Evolutionary conservation across 2,329 filamentous ascomycete species (phyloP).

Genomic region (Aureobasidium sp.): DNA sequence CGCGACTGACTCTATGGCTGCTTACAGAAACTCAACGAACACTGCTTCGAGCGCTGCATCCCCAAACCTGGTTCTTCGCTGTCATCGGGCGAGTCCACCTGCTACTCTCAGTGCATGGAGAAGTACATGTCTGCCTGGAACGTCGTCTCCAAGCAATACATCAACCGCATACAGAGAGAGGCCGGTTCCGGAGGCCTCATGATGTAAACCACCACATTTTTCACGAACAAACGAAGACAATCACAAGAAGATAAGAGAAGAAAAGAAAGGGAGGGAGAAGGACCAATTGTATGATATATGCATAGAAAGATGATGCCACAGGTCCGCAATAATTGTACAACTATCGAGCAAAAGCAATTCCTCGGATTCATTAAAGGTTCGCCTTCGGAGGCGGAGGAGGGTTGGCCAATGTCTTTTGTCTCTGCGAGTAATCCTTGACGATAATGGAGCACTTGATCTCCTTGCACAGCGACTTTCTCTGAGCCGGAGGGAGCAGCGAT

Average conservation of each 20-base stretch:
- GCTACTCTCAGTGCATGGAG: conserved; percentile 45
- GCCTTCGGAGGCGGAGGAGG: conserved; percentile 17
- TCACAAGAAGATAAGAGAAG: neutral
- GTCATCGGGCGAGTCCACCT: conserved; percentile 40
- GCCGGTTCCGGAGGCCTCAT: conserved; percentile 4
- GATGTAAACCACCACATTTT: neutral
- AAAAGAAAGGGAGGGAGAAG: neutral
- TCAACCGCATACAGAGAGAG: conserved; percentile 36
- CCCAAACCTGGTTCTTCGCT: conserved; percentile 43
- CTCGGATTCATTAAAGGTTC: neutral
- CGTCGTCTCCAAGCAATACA: conserved; percentile 41
- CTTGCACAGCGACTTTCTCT: conserved; percentile 72
- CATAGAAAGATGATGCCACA: neutral
- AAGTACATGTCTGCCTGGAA: conserved; percentile 49
- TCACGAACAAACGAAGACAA: neutral
- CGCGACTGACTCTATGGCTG: neutral
- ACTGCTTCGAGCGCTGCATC: conserved; percentile 48
- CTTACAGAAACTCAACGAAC: conserved; percentile 44
- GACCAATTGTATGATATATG: conserved; percentile 5
- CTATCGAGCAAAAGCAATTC: neutral
- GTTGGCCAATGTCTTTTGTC: conserved; percentile 39
- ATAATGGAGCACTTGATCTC: conserved; percentile 78
- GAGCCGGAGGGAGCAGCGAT: conserved; percentile 60
- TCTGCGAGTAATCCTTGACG: conserved; percentile 67
- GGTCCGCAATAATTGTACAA: conserved; percentile 1